These are phyloP conservation scores for Pseudocercospora fijiensis DNA, from an alignment of 2,329 filamentous ascomycete genomes.

Conservation along the genomic window DNA sequence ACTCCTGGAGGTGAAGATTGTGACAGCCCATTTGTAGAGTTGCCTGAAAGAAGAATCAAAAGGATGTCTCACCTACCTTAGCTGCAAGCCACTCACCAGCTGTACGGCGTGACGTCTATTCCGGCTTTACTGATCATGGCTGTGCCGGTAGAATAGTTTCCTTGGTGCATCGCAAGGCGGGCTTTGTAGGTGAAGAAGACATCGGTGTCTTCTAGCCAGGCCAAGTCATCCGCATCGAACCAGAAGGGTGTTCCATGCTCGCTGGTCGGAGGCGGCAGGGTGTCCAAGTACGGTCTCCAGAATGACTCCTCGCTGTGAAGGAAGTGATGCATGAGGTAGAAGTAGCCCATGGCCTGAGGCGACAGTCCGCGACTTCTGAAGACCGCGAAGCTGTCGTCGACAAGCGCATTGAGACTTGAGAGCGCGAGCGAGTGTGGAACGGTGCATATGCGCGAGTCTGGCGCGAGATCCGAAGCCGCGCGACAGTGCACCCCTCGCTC, in stretches of 20 bases:
- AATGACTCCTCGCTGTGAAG: constrained; percentile 37
- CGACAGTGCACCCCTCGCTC: constrained; percentile 34
- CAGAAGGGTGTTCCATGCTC: constrained; percentile 38
- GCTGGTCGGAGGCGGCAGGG: constrained; percentile 35
- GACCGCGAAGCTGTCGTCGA: constrained; percentile 37
- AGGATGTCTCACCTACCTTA: constrained; percentile 31
- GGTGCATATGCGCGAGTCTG: constrained; percentile 27
- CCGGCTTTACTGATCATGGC: constrained; percentile 34
- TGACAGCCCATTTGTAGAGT: constrained; percentile 52
- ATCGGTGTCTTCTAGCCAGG: constrained; percentile 40
- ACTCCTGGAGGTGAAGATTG: constrained; percentile 52
- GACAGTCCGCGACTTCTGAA: constrained; percentile 30
- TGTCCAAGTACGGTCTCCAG: constrained; percentile 41
- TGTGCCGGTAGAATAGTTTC: constrained; percentile 40
- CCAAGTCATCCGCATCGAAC: constrained; percentile 37
- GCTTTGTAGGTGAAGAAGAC: constrained; percentile 35
- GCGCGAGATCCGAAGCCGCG: constrained; percentile 23
- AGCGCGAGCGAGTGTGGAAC: constrained; percentile 38
- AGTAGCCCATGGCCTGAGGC: constrained; percentile 39
- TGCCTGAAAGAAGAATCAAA: constrained; percentile 41
- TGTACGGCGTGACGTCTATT: constrained; percentile 39
- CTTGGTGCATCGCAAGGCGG: constrained; percentile 39
- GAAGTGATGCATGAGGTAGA: constrained; percentile 41
- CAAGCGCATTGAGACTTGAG: constrained; percentile 40
- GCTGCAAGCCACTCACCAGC: constrained; percentile 40